Evolutionary conservation across 2,329 filamentous ascomycete genomes (phyloP).

Genomic region (Coniella vitis): DNA sequence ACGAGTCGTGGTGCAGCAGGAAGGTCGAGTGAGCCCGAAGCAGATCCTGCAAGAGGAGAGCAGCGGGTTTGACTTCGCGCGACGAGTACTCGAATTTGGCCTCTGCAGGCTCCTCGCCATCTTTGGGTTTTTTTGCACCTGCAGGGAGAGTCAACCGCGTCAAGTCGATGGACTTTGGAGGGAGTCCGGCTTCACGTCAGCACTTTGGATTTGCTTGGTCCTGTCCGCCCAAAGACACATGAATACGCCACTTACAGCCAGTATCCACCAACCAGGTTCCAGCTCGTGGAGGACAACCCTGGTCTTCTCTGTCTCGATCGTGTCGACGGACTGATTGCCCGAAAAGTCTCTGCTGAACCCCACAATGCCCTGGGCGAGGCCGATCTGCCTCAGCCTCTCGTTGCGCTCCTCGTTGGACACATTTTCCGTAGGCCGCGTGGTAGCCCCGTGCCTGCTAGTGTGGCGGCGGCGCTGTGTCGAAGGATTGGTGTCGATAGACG

Average conservation of each 20-base stretch:
- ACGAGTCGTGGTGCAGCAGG: constrained; percentile 76
- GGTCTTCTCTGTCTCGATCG: constrained; percentile 84
- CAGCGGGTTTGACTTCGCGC: constrained; percentile 78
- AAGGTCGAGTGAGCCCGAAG: constrained; percentile 78
- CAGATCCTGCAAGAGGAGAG: constrained; percentile 72
- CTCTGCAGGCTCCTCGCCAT: constrained; percentile 17
- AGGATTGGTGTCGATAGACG: constrained; percentile 48
- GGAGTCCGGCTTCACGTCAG: not conserved
- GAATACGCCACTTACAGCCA: constrained; percentile 48
- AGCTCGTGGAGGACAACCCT: constrained; percentile 81
- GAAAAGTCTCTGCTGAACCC: constrained; percentile 88
- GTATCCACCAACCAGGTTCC: constrained; percentile 90
- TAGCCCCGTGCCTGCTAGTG: constrained; percentile 28
- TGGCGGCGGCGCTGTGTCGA: constrained; percentile 31
- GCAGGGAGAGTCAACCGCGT: constrained; percentile 63
- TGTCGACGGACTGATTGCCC: constrained; percentile 66
- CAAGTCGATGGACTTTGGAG: constrained; percentile 65
- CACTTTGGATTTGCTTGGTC: not conserved
- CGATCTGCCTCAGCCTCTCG: constrained; percentile 84
- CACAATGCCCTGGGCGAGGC: constrained; percentile 93
- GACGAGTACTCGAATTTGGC: constrained; percentile 72
- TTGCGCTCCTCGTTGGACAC: constrained; percentile 64
- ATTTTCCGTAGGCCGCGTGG: constrained; percentile 34
- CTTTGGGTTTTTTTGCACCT: constrained; percentile 28
- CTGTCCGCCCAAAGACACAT: not conserved